A percentile compares a stretch with the other conserved stretches of the same genome.
phyloP scores from a whole-genome alignment of 2,329 filamentous ascomycete genomes.

The Pleoardoris graminearum region DNA sequence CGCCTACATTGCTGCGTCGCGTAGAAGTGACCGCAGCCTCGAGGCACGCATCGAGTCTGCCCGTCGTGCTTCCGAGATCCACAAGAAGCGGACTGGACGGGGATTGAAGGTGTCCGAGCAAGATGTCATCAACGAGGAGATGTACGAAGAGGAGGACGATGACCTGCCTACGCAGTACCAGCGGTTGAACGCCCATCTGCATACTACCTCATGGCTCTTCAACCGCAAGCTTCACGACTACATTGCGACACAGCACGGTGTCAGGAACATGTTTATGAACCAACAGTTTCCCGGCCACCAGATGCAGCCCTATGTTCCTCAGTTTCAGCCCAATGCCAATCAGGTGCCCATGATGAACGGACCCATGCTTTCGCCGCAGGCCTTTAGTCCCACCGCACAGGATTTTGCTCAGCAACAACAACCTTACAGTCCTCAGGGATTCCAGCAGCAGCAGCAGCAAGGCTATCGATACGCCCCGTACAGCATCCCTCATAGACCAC shows the following conservation, averaged over 20 bases:
- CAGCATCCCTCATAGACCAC: slow-evolving; percentile 48
- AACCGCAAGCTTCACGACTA: slow-evolving; percentile 65
- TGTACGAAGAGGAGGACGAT: slow-evolving; percentile 95
- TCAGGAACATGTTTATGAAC: slow-evolving; percentile 50
- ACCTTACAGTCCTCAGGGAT: slow-evolving; percentile 28
- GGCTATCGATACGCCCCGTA: slow-evolving; percentile 51
- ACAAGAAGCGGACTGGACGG: slow-evolving; percentile 84
- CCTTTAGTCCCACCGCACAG: slow-evolving; percentile 31
- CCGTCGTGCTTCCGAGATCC: slow-evolving; percentile 83
- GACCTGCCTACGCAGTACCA: slow-evolving; percentile 70
- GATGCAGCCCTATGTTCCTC: slow-evolving; percentile 18
- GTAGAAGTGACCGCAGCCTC: slow-evolving; percentile 81
- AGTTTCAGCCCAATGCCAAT: slow-evolving; percentile 17
- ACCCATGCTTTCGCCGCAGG: slow-evolving; percentile 41
- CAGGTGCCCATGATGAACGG: slow-evolving; percentile 31
- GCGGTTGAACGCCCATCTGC: slow-evolving; percentile 64
- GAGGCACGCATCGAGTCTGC: slow-evolving; percentile 90
- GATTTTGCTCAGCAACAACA: slow-evolving; percentile 21
- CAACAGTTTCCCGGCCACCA: slow-evolving; percentile 47
- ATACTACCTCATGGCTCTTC: slow-evolving; percentile 63
- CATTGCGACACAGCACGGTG: slow-evolving; percentile 61
- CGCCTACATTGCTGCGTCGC: slow-evolving; percentile 89
- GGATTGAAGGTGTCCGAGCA: slow-evolving; percentile 79
- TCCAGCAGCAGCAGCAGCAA: slow-evolving; percentile 21
- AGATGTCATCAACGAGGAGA: slow-evolving; percentile 87